Evolutionary conservation across 371 early-diverging fungal genomes (phyloP), one percentile per base, ranked within the genome.

Genomic region (Rhizopus arrhizus): DNA sequence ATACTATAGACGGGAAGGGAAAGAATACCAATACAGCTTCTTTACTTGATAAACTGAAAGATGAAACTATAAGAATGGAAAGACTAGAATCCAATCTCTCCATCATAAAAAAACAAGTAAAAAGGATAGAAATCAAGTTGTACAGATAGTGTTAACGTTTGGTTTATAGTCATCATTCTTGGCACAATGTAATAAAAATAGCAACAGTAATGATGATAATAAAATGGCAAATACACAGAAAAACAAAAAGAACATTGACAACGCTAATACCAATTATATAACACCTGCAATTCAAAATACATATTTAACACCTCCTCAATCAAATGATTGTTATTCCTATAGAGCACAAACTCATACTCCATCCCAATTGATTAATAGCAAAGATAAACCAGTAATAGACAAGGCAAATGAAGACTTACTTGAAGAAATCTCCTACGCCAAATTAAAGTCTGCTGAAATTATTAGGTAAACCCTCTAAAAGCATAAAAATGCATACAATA

Each of bases 21-120:
- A 6, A 48, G 12, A 29, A 48, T 22, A 48, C 2, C 31, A 29
- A 29, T 22, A 8, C 10, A 5, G 29, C 31, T 29, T 48, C 48
- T 29, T 51, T 51, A n/a, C 11, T 51, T 5, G 36, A 36, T 51
- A 34, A 8, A 38, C 29, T 63, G 43, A 31, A 12, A 8, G 68
- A 63, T 22, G 68, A 68, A 49, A 58, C 52, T 40, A 46, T 41
- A 48, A 42, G 64, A 46, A 53, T 66, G 50, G 62, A 66, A 10
- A 28, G 40, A 13, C 32, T 66, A 11, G 54, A 58, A 47, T 31
- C 32, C 3, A 62, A 42, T 33, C 10, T 66, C 4, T 12, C 46
- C 5, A 41, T 32, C 3, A 57, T 66, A 4, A 53, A 40, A 43
- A 48, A 58, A 66, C 62, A 66, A 40, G 66, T 62, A 66, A 56